Evolutionary conservation across 306 rosid genomes (phyloP), one percentile per base, ranked within the genome.

Genomic region (Quercus agrifolia): DNA sequence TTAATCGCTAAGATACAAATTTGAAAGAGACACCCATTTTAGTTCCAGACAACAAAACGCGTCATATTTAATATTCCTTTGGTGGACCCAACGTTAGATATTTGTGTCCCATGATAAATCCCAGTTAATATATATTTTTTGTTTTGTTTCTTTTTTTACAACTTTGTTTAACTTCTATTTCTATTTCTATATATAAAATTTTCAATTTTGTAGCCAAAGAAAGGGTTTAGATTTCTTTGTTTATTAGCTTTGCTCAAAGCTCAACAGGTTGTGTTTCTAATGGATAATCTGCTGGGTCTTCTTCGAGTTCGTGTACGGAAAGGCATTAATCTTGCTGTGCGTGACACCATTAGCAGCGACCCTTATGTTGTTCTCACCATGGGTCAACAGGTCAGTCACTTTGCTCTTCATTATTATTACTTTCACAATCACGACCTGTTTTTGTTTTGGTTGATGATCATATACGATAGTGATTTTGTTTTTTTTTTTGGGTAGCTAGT

Each of bases 251-350:
- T 49, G 49, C 70, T 13, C 0, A 35, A 13, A 52, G 49, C 70
- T 13, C 0, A 35, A 13, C 25, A 73, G 58, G 71, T n/a, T 64
- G 74, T 10, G 72, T 8, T 31, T 76, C 71, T 46, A n/a, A 91
- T 88, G 96, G 85, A 80, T 6, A 52, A 10, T 77, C 9, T 86
- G 20, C 49, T 88, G 62, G 97, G 99, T 52, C 94, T 92, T 85
- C 91, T 95, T 35, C 84, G 88, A 67, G 78, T 95, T 86, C 87
- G 96, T 6, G 78, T 95, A 20, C 74, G 74, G 69, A 81, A 80
- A 82, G 99, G 99, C 0, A 76, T 85, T 49, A 78, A 93, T 79
- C 94, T 95, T 1, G 96, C 96, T 2, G 78, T 90, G 74, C 96
- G 98, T 1, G 99, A 95, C 75, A 27, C 87, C 8, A 78, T 66